Evolutionary conservation across 2,329 filamentous ascomycete genomes (phyloP).

Genomic region (Exophiala aquamarina): DNA sequence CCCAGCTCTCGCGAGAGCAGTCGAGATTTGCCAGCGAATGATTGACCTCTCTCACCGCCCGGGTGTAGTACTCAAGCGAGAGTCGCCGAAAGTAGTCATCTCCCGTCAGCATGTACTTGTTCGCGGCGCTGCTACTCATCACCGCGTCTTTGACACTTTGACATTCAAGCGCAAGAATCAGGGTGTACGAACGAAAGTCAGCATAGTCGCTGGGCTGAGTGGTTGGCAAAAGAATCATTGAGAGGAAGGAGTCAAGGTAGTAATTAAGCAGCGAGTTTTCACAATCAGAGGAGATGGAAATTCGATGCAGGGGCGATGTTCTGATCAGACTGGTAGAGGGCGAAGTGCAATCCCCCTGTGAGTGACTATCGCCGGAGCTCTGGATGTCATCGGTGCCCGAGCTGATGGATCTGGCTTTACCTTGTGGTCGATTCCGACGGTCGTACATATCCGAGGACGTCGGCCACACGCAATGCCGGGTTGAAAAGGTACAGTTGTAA

Average conservation of each 20-base stretch:
- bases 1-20: neutral
- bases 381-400: neutral
- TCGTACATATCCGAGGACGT: neutral
- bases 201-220: neutral
- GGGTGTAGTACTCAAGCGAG: conserved; percentile 2
- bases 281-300: neutral
- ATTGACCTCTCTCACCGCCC: conserved; percentile 3
- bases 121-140: conserved; percentile 1
- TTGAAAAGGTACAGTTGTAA: neutral
- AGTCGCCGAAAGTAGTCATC: neutral
- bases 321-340: neutral
- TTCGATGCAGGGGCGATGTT: neutral
- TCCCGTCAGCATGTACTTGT: conserved; percentile 1
- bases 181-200: neutral
- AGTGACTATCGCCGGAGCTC: neutral
- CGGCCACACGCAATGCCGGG: conserved; percentile 2
- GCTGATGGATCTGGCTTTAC: neutral
- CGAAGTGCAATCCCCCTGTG: neutral
- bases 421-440: neutral
- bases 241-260: conserved; percentile 4
- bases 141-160: conserved; percentile 3
- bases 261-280: neutral
- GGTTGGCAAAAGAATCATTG: neutral
- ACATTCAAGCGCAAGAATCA: neutral
- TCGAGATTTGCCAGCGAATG: neutral